Evolutionary conservation across 2,329 filamentous ascomycete genomes (phyloP), one percentile per base, ranked within the genome.

Genomic region (Raffaelea arxii): DNA sequence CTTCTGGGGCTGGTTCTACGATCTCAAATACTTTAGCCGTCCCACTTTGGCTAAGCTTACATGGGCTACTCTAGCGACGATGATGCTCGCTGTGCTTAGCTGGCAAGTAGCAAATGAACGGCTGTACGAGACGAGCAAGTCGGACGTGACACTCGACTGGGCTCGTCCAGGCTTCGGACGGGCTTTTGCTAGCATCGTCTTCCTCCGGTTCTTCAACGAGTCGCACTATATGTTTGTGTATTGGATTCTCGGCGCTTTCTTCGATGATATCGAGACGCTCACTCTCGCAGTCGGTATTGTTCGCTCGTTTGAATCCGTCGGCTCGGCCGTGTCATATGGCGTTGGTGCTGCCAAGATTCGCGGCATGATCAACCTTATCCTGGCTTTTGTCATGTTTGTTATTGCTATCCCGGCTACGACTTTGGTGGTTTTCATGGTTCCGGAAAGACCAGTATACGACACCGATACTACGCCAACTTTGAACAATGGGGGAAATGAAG

Each of bases 151-250:
- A 3, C 56, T 74, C 0, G 70, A 73, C 51, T 74, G 70, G 69
- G 60, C 50, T n/a, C 51, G 53, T 3, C 59, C 67, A 2, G 63
- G 65, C 1, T 71, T 74, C 44, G 66, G 68, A 12, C 59, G 65
- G 5, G 69, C 66, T 1, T 74, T 74, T 38, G 68, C 67, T 0
- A 65, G 67, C 11, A 70, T 72, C 52, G 64, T 75, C 10, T 54
- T 74, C 2, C 66, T 72, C 50, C 58, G 70, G 10, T 72, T 74
- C 54, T 65, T 74, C 58, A 73, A 74, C 48, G 72, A 75, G 51
- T 69, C 67, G 0, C 66, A 74, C 38, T 68, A 69, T 52, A 73
- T 73, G 59, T 73, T 72, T 46, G 66, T 72, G 1, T 74, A 74
- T 56, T 74, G 70, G 69, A 56, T 72, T 14, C 60, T 74, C 2